Conservation (phyloP, 2,329 filamentous ascomycete genomes). For the Aquanectria penicillioides region DNA sequence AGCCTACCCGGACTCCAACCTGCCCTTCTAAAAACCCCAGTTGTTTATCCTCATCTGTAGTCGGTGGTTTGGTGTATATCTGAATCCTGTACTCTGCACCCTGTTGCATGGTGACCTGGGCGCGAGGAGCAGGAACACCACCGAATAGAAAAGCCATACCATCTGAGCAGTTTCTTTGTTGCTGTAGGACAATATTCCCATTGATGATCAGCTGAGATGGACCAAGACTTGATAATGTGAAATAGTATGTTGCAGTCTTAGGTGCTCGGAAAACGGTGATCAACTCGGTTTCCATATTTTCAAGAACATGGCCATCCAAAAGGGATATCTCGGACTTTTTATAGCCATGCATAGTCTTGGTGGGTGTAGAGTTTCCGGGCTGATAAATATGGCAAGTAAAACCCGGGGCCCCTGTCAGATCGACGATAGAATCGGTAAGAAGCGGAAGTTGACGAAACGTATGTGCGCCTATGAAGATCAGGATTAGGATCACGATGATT, state of each 20-base stretch:
- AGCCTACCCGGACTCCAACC: conserved; percentile 42
- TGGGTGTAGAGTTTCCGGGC: conserved; percentile 41
- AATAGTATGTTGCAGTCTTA: no score
- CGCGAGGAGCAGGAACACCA: conserved; percentile 37
- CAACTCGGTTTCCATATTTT: no score
- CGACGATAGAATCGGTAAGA: conserved; percentile 40
- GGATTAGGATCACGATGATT: neutral
- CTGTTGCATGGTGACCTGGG: conserved; percentile 36
- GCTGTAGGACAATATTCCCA: conserved; percentile 42
- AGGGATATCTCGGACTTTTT: no score
- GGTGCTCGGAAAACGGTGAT: no score
- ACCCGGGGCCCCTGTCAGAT: conserved; percentile 45
- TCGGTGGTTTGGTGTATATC: conserved; percentile 41
- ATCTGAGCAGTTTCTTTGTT: conserved; percentile 39
- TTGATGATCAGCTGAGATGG: conserved; percentile 40
- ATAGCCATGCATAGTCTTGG: conserved; percentile 39
- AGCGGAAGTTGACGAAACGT: conserved; percentile 41
- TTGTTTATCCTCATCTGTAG: conserved; percentile 41
- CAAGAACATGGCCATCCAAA: no score
- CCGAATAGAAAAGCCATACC: conserved; percentile 45
- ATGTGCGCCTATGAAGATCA: conserved; percentile 36
- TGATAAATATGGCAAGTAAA: conserved; percentile 46
- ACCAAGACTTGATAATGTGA: conserved; percentile 43
- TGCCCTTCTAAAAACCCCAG: conserved; percentile 44
- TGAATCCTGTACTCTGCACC: conserved; percentile 40